Percentiles rank a stretch among this genome's conserved stretches.
These are phyloP conservation scores for Nigrospora osmanthi DNA, from an alignment of 2,329 filamentous ascomycete genomes.

Conservation along the genomic window DNA sequence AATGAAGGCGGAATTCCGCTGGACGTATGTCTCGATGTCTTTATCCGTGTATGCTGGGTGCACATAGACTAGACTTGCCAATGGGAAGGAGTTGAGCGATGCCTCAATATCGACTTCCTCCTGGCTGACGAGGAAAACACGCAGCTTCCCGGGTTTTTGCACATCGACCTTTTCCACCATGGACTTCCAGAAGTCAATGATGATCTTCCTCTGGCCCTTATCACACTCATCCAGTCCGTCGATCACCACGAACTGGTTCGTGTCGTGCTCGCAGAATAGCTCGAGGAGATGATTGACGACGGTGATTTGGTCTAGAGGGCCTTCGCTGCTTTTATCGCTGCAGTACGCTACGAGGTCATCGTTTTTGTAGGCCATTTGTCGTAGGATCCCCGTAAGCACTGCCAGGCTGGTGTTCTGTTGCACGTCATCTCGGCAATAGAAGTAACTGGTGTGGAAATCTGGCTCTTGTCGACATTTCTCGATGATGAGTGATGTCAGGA, in stretches of 20 bases:
- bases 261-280: neutral
- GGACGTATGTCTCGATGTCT: conserved; percentile 20
- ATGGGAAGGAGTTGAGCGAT: conserved; percentile 8
- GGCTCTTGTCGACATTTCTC: neutral
- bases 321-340: neutral
- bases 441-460: neutral
- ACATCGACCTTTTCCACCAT: conserved; percentile 8
- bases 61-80: conserved; percentile 2
- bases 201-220: conserved; percentile 15
- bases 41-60: conserved; percentile 8
- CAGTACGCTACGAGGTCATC: neutral
- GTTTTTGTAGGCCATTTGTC: neutral
- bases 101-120: conserved; percentile 16
- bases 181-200: conserved; percentile 14
- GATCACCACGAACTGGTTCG: conserved; percentile 27
- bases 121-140: conserved; percentile 25
- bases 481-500: neutral
- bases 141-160: conserved; percentile 10
- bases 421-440: neutral
- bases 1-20: neutral
- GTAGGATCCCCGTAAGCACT: neutral
- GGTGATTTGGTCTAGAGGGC: neutral
- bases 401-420: neutral
- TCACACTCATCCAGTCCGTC: conserved; percentile 36
- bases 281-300: neutral